phyloP scores from a whole-genome alignment of 106 monocot genomes.

The Iris macrosiphon region DNA sequence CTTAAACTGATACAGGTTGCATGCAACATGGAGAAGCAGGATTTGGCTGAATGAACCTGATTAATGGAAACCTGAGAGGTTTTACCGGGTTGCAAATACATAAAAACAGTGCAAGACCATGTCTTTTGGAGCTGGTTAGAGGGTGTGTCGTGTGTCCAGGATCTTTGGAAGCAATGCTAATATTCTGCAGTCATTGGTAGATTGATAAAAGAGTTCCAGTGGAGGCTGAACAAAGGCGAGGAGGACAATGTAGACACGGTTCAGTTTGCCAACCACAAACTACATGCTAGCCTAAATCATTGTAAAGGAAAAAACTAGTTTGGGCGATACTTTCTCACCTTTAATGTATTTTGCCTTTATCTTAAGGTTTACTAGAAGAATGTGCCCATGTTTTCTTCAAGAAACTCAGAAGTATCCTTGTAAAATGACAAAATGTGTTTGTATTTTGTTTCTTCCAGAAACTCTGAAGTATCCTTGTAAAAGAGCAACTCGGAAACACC shows the following conservation, averaged over 20 bases:
- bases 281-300: too few species aligned
- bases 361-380: too few species aligned
- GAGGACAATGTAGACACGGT: conserved; percentile 43
- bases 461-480: too few species aligned
- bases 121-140: conserved; percentile 71
- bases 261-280: conserved; percentile 48
- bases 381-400: too few species aligned
- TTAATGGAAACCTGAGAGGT: conserved; percentile 64
- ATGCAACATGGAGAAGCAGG: conserved; percentile 55
- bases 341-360: too few species aligned
- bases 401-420: too few species aligned
- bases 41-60: conserved; percentile 54
- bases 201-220: conserved; percentile 52
- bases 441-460: too few species aligned
- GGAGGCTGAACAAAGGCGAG: conserved; percentile 65
- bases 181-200: conserved; percentile 50
- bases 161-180: conserved; percentile 47
- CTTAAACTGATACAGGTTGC: too few species aligned
- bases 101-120: conserved; percentile 42
- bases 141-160: conserved; percentile 67
- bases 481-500: too few species aligned
- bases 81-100: conserved; percentile 17
- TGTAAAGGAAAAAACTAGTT: too few species aligned
- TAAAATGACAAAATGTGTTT: too few species aligned
- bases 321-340: too few species aligned